Base-by-base conservation (phyloP, 805 yeast genomes). In the Cyberlindnera maclurae region DNA sequence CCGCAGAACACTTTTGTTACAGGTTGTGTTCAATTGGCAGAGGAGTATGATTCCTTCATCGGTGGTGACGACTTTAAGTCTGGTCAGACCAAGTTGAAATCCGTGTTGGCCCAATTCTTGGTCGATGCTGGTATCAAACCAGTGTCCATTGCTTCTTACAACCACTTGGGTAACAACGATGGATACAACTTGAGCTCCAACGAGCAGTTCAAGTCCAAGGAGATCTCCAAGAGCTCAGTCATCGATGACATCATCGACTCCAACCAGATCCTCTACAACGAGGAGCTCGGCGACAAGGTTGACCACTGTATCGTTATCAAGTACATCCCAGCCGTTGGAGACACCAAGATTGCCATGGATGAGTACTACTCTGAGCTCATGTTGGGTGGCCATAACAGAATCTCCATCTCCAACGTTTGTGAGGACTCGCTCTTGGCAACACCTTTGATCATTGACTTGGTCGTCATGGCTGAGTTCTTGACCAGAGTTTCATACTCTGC, bases 81-180 rank as follows among this genome's bases (percentile, higher is more conserved):
- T 53, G 97, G 97, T 43, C 97, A 89, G 70, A 89, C 97, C 43
- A 89, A 89, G 68, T 64, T 89, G 57, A 89, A 89, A 69, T 87
- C 96, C n/a, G 97, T 89, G 15, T 73, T 89, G 62, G 96, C 97
- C 16, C 97, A 90, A 67, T 89, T 81, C 63, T 74, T 89, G 51
- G 96, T 89, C 39, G 97, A 89, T 61, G 97, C 97, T 27, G 97
- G 97, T 68, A 89, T 89, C 64, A 82, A 85, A 64, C 97, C 97
- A 28, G 68, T 83, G 28, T 88, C 96, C 24, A 84, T 89, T 61
- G 97, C 97, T 16, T 88, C 96, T 13, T 89, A 89, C 68, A 89
- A 89, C 66, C 97, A 89, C 65, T 73, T 89, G 57, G 97, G 97
- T 59, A 89, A 89, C 71, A 89, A 89, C 58, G 97, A 89, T 62